Base-by-base conservation (phyloP, 2,329 filamentous ascomycete genomes). In the Pseudopyrenochaeta lycopersici region DNA sequence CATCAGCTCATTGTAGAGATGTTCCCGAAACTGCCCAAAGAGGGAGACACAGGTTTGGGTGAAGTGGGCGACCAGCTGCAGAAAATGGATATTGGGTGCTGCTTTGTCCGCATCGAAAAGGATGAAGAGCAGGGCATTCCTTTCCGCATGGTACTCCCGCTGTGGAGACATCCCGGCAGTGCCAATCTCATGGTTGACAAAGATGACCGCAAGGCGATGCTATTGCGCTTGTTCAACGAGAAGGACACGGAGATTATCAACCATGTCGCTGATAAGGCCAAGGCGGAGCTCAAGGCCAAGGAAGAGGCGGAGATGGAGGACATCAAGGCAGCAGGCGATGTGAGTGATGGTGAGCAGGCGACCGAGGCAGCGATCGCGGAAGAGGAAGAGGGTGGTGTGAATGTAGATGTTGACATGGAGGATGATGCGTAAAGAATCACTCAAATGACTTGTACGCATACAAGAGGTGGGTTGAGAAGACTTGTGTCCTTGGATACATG, bases 101-200 rank as follows among this genome's bases (percentile, higher is more conserved):
- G 91, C 73, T 90, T 99, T 38, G 82, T 99, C 15, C 85, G 91
- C 44, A 83, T 98, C 39, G 90, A 95, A 79, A 88, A 91, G 21
- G 88, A 87, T 50, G 88, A 86, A 33, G 81, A 84, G 55, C 82
- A 88, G 64, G 86, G 84, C 11, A 84, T 88, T 60, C 80, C 77
- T 70, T 94, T 98, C 80, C 82, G 86, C 21, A 92, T 97, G 86
- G 90, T 94, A 1, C 83, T 99, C 15, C 95, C 95, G 3, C 81
- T 99, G 23, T 99, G 95, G 95, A 90, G 96, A 78, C 96, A 92
- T 73, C 85, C 96, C 56, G 88, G 93, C 66, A 94, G 90, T 17
- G 83, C 98, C 54, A 99, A 99, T 75, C 85, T 99, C 48, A 99
- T 99, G 95, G 82, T 99, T 70, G 94, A 95, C 44, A 99, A 99